Base-by-base conservation (phyloP, 148 eudicot species). In the Fagopyrum tataricum region DNA sequence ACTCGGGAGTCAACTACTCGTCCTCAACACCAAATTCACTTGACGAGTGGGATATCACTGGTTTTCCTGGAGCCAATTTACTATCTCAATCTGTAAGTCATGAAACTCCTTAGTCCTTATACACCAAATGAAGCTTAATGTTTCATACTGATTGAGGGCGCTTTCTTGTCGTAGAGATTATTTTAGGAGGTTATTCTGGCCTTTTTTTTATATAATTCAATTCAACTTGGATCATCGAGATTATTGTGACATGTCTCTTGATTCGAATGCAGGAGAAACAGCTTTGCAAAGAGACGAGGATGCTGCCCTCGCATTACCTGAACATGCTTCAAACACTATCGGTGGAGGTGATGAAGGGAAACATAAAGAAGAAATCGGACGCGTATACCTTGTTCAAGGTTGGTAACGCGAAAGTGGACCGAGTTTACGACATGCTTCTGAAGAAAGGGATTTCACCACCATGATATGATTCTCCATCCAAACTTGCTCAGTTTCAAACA, bases 301-400 rank as follows among this genome's bases (percentile, higher is more conserved):
- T 96, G 75, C 83, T 96, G 26, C 99, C 99, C 15, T 76, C 96
- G n/a, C 96, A 92, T 81, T 96, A 96, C 79, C 92, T 91, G 59
- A 82, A 75, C 81, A 88, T 96, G 84, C 69, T 82, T 81, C 85
- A 92, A 62, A 86, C 80, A 37, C 73, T 96, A 81, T 87, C 99
- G 4, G 71, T 85, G 78, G 92, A 82, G 72, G 77, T 86, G n/a
- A 73, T 90, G 73, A 87, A 84, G 72, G 97, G 99, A 52, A 85
- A 80, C 64, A 42, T 96, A 48, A 78, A 76, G 24, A 80, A 86
- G 77, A 96, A 87, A 79, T 77, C 94, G 4, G 99, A 96, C 66
- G 94, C 97, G 12, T 84, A 88, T 72, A 46, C 76, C 43, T 79
- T 90, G 74, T 87, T 96, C 76, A 79, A 85, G 42, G 97, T 91